Evolutionary conservation across 306 rosid genomes (phyloP), one percentile per base, ranked within the genome.

Genomic region (Rosa multiflora): DNA sequence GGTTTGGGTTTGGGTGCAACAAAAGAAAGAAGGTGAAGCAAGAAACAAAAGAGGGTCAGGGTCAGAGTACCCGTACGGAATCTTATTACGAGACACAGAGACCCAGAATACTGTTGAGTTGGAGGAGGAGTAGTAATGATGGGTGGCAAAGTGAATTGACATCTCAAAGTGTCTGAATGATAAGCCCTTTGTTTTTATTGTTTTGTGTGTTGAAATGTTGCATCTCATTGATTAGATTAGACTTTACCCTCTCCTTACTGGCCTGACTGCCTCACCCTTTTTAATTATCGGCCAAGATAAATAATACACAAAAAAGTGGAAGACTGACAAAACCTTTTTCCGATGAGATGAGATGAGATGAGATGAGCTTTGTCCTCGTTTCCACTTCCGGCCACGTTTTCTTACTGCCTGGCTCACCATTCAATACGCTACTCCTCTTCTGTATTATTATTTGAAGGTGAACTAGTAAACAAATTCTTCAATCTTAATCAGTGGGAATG

Each of bases 281-380:
- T n/a, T 1, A 56, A 56, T 4, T 10, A 37, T 37, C 37, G 37
- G 66, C 66, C 66, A 23, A 0, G 0, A 59, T 8, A 56, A 10
- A 11, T 26, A 2, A 56, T 53, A 6, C 23, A n/a, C 17, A 10
- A 47, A 6, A 26, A 40, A 26, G 21, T 67, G 67, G 59, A 56
- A 76, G 5, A 59, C 88, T 80, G 90, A 87, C 88, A 79, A 73
- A 15, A 23, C 66, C 76, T 80, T 84, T 81, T 62, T 63, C 51
- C 66, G 66, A 4, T 59, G 37, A 23, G 17, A 55, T 55, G 61
- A 32, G 35, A 32, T 32, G 35, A 32, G 26, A 26, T 26, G 61
- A 32, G 43, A n/a, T 23, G 46, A 52, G 53, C 76, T 49, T 73
- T 86, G 79, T 66, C 82, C 71, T 42, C 35, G 66, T 59, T 59